Evolutionary conservation across 805 yeast genomes (phyloP), one percentile per base, ranked within the genome.

Genomic region (Candida sphagnicola): DNA sequence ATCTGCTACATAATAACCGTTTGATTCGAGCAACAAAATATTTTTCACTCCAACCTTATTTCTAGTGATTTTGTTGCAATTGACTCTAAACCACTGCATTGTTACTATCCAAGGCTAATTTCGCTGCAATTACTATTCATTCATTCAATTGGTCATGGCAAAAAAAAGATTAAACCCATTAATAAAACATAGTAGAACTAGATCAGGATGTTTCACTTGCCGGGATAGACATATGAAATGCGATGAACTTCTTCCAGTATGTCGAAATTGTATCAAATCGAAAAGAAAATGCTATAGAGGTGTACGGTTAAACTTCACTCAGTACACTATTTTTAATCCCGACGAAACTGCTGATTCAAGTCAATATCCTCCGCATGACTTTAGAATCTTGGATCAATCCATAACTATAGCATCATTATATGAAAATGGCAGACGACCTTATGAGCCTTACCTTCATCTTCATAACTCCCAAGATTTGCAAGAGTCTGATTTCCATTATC

Each of bases 201-300:
- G 74, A 37, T 64, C 70, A 8, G 84, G 84, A 12, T 78, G 84
- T 51, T 56, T 75, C 37, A 77, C 81, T 8, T 80, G 86, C 49
- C 73, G 85, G 38, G 76, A 77, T 42, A 67, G 85, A 31, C 80
- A 81, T 55, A 77, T 80, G 65, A 80, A 79, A 51, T 80, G 86
- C 57, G 85, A 80, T 50, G 83, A 78, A 53, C 73, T 68, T 29
- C 72, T 72, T 39, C 86, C 86, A 1, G 73, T 73, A 24, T 80
- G 86, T 54, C 65, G 70, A 28, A 77, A 78, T 49, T 66, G 84
- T 54, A 61, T 72, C 35, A 74, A 72, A 38, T 68, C 78, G 8
- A 65, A 69, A 34, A 59, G 76, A 28, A 60, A 58, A 33, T 75
- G 81, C 46, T 65, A 67, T 46, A 54, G 75, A 40, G 78, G 78